Conservation (phyloP, 306 rosid genomes). For the Hippophae tibetana region DNA sequence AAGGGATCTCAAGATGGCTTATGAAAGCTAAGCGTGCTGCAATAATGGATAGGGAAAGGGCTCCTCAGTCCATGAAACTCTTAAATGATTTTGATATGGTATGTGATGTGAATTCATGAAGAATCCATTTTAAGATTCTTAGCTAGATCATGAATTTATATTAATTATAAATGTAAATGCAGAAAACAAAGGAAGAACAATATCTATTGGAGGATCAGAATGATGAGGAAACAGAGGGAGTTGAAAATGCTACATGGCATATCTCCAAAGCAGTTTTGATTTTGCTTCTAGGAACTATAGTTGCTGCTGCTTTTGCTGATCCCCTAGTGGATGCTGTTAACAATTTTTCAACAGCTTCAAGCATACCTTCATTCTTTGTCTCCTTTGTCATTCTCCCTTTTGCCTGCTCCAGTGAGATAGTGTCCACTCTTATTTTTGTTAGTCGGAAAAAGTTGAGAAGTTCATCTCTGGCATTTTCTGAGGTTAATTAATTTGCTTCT, state of each 20-base stretch:
- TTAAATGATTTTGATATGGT: slow-evolving; percentile 10
- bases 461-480: slow-evolving; percentile 11
- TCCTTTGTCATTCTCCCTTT: slow-evolving; percentile 22
- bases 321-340: slow-evolving; percentile 22
- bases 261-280: slow-evolving; percentile 8
- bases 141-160: too few species aligned
- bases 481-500: background rate
- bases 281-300: slow-evolving; percentile 13
- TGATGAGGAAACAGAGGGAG: slow-evolving; percentile 25
- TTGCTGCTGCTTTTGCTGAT: slow-evolving; percentile 16
- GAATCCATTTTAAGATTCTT: too few species aligned
- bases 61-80: slow-evolving; percentile 5
- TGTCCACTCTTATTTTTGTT: slow-evolving; percentile 11
- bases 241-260: slow-evolving; percentile 18
- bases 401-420: slow-evolving; percentile 13
- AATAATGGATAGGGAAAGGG: slow-evolving; percentile 4
- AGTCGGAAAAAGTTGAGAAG: slow-evolving; percentile 11
- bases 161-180: background rate
- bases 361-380: slow-evolving; percentile 21
- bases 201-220: slow-evolving; percentile 9
- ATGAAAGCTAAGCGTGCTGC: slow-evolving; percentile 17
- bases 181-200: slow-evolving; percentile 20
- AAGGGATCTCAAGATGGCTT: slow-evolving; percentile 32
- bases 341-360: slow-evolving; percentile 15
- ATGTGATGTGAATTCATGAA: background rate